Base-by-base conservation (phyloP, 306 rosid species). In the Heteromeles arbutifolia region DNA sequence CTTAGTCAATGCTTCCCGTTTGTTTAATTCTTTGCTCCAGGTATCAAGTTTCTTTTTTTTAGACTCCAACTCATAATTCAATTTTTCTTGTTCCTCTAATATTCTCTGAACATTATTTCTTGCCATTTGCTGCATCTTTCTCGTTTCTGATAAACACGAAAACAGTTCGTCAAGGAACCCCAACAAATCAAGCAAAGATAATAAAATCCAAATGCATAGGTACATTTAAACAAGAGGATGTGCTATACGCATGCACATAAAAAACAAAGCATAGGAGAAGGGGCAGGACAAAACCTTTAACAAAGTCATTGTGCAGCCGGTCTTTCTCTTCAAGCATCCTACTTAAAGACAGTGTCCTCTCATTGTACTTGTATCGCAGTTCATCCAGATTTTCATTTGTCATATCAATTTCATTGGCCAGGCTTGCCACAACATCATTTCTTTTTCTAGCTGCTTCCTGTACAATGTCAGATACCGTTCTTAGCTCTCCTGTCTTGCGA, bases 291-390 rank as follows among this genome's bases (percentile, higher is more conserved):
- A 78, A 74, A 95, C 99, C 97, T 89, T 90, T 93, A 67, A 76
- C 80, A 86, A 92, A 95, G 39, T 82, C 90, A 69, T 57, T 76
- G 75, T 92, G 97, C 26, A 95, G 90, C 82, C 61, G 82, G 77
- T 95, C 99, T 79, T 90, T 95, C 77, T 90, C 97, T 56, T 83
- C 96, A 61, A 90, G 92, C 90, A 90, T 88, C 83, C 97, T 90
- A 76, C 91, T 88, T 75, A 92, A 81, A 74, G 97, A 90, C 97
- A 92, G 70, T 15, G 88, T 86, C 80, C 83, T 89, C 79, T 88
- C 92, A 67, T 92, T 95, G 86, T 82, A 95, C 65, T 85, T 87
- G 79, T 86, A 89, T 54, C 85, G 83, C 62, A 90, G 81, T 67
- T 88, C 80, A 82, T 81, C 85, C 25, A 95, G 85, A 79, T 79